phyloP scores from a whole-genome alignment of 2,329 filamentous ascomycete genomes.

The Calycina marina region DNA sequence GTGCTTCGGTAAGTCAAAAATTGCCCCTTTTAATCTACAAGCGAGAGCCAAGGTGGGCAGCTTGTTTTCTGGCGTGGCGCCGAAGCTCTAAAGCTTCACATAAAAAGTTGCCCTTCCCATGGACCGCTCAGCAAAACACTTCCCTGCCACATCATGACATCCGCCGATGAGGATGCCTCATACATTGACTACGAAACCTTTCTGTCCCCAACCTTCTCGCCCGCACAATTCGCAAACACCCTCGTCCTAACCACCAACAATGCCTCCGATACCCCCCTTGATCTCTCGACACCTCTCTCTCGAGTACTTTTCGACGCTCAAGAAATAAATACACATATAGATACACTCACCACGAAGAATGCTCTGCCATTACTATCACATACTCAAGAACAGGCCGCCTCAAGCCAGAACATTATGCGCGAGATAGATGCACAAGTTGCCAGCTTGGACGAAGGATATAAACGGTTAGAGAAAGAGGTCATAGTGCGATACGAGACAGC shows the following conservation, averaged over 20 bases:
- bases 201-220: constrained; percentile 67
- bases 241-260: constrained; percentile 88
- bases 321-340: constrained; percentile 92
- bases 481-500: constrained; percentile 73
- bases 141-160: constrained; percentile 13
- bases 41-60: too few relatives aligned
- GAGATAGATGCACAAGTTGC: constrained; percentile 70
- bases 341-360: constrained; percentile 71
- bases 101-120: too few relatives aligned
- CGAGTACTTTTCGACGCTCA: constrained; percentile 92
- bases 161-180: constrained; percentile 45
- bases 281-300: constrained; percentile 86
- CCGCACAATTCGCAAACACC: constrained; percentile 71
- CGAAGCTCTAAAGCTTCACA: too few relatives aligned
- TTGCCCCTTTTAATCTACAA: too few relatives aligned
- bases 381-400: constrained; percentile 58
- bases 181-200: constrained; percentile 97
- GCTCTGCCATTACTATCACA: constrained; percentile 69
- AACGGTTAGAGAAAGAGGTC: constrained; percentile 74
- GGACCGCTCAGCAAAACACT: too few relatives aligned
- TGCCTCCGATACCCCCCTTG: constrained; percentile 73
- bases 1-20: too few relatives aligned
- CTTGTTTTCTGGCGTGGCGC: too few relatives aligned
- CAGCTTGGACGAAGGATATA: constrained; percentile 71
- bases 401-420: constrained; percentile 56